Evolutionary conservation across 768 basidiomycete species (phyloP).

Genomic region (Boletus coccyginus): DNA sequence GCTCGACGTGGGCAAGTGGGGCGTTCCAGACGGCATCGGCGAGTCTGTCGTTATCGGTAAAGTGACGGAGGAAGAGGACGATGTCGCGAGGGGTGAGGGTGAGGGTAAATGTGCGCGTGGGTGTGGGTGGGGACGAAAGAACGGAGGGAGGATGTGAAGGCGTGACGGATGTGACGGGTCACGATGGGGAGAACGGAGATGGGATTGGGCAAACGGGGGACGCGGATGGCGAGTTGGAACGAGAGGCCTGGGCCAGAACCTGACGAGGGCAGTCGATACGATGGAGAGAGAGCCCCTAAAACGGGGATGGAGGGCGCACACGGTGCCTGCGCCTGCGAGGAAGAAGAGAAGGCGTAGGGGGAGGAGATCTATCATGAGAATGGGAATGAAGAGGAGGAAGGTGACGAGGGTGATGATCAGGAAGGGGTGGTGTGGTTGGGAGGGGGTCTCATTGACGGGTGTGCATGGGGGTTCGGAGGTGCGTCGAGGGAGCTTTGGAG

Average conservation of each 20-base stretch:
- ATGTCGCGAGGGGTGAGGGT: slow-evolving; percentile 20
- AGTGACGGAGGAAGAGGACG: slow-evolving; percentile 31
- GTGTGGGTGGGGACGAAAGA: too few relatives aligned
- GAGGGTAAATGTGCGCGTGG: slow-evolving; percentile 11
- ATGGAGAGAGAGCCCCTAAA: not conserved
- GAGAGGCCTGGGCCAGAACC: slow-evolving; percentile 19
- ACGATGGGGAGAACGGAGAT: not conserved
- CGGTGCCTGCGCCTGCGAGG: slow-evolving; percentile 15
- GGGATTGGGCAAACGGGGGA: slow-evolving; percentile 7
- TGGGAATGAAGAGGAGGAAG: slow-evolving; percentile 42
- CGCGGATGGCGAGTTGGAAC: slow-evolving; percentile 5
- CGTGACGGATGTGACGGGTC: not conserved
- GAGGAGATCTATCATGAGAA: slow-evolving; percentile 40
- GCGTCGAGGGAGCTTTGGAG: slow-evolving; percentile 1
- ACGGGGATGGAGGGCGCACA: slow-evolving; percentile 13
- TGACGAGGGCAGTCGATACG: slow-evolving; percentile 1
- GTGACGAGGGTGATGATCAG: slow-evolving; percentile 38
- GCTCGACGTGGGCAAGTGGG: slow-evolving; percentile 64
- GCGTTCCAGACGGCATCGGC: slow-evolving; percentile 62
- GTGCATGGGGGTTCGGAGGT: not conserved
- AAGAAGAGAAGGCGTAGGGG: slow-evolving; percentile 49
- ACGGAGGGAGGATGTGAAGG: not conserved
- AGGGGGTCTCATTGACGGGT: not conserved
- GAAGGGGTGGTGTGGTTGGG: slow-evolving; percentile 32
- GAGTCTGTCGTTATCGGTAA: slow-evolving; percentile 65